Conservation (phyloP, 208 protist genomes). For the Leishmania turanica region DNA sequence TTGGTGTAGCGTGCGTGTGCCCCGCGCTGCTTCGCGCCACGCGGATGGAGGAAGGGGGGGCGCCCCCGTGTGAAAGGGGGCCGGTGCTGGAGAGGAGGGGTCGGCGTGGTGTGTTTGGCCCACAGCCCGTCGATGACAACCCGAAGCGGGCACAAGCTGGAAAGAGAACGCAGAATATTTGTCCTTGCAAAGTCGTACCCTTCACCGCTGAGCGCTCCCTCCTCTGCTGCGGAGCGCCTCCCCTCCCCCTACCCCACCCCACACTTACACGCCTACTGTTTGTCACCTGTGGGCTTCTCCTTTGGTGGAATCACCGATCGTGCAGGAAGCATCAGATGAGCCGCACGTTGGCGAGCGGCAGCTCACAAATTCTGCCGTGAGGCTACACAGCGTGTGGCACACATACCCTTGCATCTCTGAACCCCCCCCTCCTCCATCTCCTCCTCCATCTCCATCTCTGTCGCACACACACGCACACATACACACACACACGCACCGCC, state of each 20-base stretch:
- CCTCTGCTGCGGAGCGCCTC: background rate
- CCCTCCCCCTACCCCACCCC: background rate
- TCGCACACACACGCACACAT: background rate
- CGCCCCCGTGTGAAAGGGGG: background rate
- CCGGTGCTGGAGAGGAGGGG: no score
- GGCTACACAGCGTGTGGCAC: background rate
- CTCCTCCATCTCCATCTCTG: no score
- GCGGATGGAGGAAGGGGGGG: background rate
- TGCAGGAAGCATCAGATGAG: background rate
- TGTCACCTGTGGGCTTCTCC: no score
- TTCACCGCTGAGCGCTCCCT: background rate
- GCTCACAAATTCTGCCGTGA: slow-evolving; percentile 1
- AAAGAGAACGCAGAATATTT: no score
- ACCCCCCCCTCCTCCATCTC: background rate
- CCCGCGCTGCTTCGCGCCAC: background rate
- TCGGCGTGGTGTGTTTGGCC: background rate
- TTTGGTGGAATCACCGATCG: background rate
- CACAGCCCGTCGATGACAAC: no score
- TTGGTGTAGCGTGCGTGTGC: no score
- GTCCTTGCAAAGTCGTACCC: background rate
- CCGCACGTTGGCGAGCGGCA: background rate
- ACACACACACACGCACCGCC: background rate
- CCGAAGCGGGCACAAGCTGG: no score
- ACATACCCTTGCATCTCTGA: background rate
- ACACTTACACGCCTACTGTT: no score